These are phyloP conservation scores for Macadamia integrifolia DNA, from an alignment of 164 flowering plant species.

Conservation along the genomic window DNA sequence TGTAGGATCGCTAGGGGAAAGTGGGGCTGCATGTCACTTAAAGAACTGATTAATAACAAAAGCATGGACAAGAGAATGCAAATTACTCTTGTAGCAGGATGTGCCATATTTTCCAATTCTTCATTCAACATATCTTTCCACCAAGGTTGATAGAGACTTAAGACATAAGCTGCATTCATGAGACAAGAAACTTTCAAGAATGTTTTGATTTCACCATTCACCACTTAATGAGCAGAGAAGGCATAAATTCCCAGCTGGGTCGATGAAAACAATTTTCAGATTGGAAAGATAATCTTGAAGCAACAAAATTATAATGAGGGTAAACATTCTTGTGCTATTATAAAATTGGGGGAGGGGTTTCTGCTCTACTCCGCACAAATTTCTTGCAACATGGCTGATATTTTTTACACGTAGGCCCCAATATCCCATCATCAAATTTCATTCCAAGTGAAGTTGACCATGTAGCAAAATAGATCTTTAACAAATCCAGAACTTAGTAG, in stretches of 20 bases:
- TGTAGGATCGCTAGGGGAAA: slow-evolving; percentile 80
- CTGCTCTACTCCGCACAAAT: no score
- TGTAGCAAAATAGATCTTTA: no score
- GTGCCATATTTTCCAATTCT: slow-evolving; percentile 75
- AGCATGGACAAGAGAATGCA: slow-evolving; percentile 91
- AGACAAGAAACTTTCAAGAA: slow-evolving; percentile 75
- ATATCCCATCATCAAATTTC: no score
- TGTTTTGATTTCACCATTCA: slow-evolving; percentile 39
- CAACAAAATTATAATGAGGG: background rate
- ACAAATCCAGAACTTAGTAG: no score
- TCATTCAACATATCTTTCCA: slow-evolving; percentile 84
- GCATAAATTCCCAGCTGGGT: slow-evolving; percentile 13
- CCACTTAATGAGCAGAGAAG: slow-evolving; percentile 24
- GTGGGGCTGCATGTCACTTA: slow-evolving; percentile 99
- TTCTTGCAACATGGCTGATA: no score
- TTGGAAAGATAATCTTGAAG: background rate
- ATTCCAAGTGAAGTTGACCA: no score
- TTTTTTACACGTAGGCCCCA: no score
- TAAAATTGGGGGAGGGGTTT: background rate
- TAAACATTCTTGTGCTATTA: background rate
- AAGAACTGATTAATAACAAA: slow-evolving; percentile 98
- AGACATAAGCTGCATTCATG: slow-evolving; percentile 85
- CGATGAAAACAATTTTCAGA: background rate
- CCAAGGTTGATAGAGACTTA: slow-evolving; percentile 60
- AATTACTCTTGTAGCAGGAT: slow-evolving; percentile 87